These are phyloP conservation scores for Phanerochaete sordida DNA, from an alignment of 768 basidiomycete species.

Conservation along the genomic window DNA sequence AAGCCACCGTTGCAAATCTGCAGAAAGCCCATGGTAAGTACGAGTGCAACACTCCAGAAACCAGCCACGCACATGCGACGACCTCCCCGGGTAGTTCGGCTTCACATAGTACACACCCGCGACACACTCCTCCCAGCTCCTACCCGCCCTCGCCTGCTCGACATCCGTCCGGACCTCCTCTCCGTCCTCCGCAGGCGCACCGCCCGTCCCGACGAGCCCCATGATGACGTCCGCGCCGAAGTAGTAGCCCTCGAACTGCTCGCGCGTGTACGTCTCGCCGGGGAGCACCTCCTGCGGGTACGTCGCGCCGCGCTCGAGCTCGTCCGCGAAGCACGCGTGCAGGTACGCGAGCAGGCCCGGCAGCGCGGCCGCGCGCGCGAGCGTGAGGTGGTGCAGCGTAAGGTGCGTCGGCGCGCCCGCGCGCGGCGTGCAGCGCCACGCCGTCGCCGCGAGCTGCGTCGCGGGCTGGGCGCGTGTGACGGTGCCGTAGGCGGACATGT, in stretches of 20 bases:
- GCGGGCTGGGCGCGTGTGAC: slow-evolving; percentile 34
- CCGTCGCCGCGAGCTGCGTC: slow-evolving; percentile 41
- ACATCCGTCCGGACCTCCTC: slow-evolving; percentile 29
- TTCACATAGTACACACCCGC: slow-evolving; percentile 85
- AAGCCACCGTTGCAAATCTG: slow-evolving; percentile 92
- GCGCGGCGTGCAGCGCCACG: slow-evolving; percentile 37
- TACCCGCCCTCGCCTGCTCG: slow-evolving; percentile 42
- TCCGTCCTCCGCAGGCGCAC: slow-evolving; percentile 19
- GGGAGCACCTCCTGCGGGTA: slow-evolving; percentile 80
- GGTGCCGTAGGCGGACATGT: slow-evolving; percentile 79
- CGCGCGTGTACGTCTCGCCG: slow-evolving; percentile 34
- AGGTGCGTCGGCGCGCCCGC: slow-evolving; percentile 14
- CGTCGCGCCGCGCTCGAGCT: slow-evolving; percentile 72
- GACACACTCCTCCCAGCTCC: slow-evolving; percentile 65
- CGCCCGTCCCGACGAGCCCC: slow-evolving; percentile 40
- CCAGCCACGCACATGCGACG: slow-evolving; percentile 72
- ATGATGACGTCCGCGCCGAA: slow-evolving; percentile 75
- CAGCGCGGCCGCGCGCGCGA: slow-evolving; percentile 25
- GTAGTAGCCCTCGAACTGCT: slow-evolving; percentile 71
- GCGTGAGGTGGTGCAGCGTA: slow-evolving; percentile 36
- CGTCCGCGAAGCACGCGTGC: slow-evolving; percentile 60
- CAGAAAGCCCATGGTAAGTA: background rate
- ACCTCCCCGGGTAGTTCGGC: slow-evolving; percentile 88
- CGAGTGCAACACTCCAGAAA: background rate
- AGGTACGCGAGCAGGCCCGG: slow-evolving; percentile 61